Base-by-base conservation (phyloP, 768 basidiomycete genomes). In the Hortiboletus flavorubellus region DNA sequence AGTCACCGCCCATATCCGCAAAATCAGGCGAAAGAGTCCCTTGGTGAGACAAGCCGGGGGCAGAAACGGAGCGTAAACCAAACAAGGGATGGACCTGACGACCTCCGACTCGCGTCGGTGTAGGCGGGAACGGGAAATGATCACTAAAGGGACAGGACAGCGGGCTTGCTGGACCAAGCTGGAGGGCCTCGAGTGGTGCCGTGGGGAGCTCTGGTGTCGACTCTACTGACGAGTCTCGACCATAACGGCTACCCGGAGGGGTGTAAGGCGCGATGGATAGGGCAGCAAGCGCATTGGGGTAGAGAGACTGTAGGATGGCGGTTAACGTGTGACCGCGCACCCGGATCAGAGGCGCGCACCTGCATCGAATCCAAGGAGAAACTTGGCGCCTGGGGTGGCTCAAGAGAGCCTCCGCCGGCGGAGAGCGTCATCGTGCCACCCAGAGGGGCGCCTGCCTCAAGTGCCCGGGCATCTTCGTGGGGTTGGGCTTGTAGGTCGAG, bases 211-310 rank as follows among this genome's bases (percentile, higher is more conserved):
- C 82, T 18, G 82, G 82, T 3, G 81, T 80, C n/a, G 85, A 85
- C 59, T 83, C 80, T 43, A 73, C 68, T 11, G 82, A 76, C 7
- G 80, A 78, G 59, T 79, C 74, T 23, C 73, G 75, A 42, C 68
- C 64, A 59, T 75, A 73, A 49, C 72, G 71, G 59, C 71, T 67
- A 41, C 75, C 73, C 42, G 69, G 69, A 21, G 82, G 83, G 34
- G 81, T 80, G 59, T 75, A 71, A 30, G 84, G 82, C 11, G 78
- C 72, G 52, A 86, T 75, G 26, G 84, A 78, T n/a, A 87, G 72
- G 15, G 76, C 76, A 46, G 82, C 78, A 63, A 84, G 80, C 68
- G 77, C 69, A 62, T 70, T 64, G 52, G 78, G 72, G 56, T 80
- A 72, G 60, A 68, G 52, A 45, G 57, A 57, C 64, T 67, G 64